These are phyloP conservation scores for Lentinula raphanica DNA, from an alignment of 768 basidiomycete species.

Conservation along the genomic window DNA sequence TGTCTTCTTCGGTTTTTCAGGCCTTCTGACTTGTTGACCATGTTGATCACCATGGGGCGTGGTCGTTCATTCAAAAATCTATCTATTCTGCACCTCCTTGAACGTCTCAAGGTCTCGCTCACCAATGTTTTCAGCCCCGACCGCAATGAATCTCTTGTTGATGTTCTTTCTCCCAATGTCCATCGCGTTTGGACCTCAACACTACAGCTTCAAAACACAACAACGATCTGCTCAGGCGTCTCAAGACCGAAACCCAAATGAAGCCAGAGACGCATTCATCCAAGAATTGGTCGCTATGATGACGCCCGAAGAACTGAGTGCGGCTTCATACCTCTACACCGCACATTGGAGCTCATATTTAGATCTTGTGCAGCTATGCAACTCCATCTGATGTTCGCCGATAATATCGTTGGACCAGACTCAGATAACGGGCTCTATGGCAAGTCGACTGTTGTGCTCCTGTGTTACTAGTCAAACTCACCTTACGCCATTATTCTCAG, in stretches of 20 bases:
- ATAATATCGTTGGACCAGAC: constrained; percentile 11
- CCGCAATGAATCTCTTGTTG: neutral
- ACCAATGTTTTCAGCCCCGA: neutral
- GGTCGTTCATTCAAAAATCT: too few species aligned
- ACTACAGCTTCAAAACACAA: neutral
- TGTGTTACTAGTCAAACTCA: too few species aligned
- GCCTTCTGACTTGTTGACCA: neutral
- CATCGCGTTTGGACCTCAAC: neutral
- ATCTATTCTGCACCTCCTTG: neutral
- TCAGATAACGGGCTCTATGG: constrained; percentile 10
- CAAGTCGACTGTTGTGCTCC: neutral
- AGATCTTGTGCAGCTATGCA: constrained; percentile 8
- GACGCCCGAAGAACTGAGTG: constrained; percentile 10
- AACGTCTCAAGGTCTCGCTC: too few species aligned
- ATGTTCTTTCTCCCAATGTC: neutral
- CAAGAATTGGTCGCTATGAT: constrained; percentile 4
- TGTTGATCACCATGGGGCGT: too few species aligned
- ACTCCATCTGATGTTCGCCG: constrained; percentile 11
- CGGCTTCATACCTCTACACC: neutral
- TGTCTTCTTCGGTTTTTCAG: neutral
- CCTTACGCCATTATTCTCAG: neutral
- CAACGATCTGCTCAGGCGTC: neutral
- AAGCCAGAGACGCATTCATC: constrained; percentile 8
- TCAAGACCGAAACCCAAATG: neutral
- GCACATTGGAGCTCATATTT: neutral